Base-by-base conservation (phyloP, 2,329 filamentous ascomycete genomes). In the Xylariaceae sp. region DNA sequence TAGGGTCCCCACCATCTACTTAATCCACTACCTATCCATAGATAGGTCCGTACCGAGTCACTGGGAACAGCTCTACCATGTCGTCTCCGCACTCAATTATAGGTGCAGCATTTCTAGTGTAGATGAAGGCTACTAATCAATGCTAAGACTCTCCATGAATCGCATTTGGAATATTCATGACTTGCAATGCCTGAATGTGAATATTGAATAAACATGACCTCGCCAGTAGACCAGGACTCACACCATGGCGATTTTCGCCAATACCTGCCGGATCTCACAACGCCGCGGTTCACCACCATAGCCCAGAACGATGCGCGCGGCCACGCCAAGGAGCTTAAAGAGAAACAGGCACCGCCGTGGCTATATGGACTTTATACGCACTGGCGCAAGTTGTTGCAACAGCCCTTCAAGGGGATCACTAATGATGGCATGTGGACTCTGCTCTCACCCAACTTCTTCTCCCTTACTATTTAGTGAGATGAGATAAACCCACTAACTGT, bases 361-460 rank as follows among this genome's bases (percentile, higher is more conserved):
- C 72, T 91, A 13, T 79, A 87, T 61, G 81, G 74, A 0, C 69
- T 88, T 18, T 86, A 83, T 52, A 66, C 76, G 57, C 81, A 85
- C 65, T 87, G 84, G 84, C 67, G 75, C 42, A 73, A 79, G 27
- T 67, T 87, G 7, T 72, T 85, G 21, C 73, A 83, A 50, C 86
- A 90, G 70, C 87, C 88, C 0, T 91, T 83, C 68, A 84, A 81
- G 64, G 88, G 88, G 20, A 75, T 92, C 16, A 91, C 88, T 0
- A 83, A 71, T 9, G 85, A 91, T 59, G 88, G 87, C 79, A 71
- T 23, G 71, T 29, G 41, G 4, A 21, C 20, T 24, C 16, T 15
- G 7, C 2, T 8, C 6, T 2, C 11, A 3, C 18, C 49, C 6
- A 43, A 51, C 32, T 23, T 35, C 46, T 60, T 40, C 64, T 8